A percentile compares a stretch with the other conserved stretches of the same genome.
These are phyloP conservation scores for Trichophyton equinum DNA, from an alignment of 2,329 filamentous ascomycete genomes.

Conservation along the genomic window DNA sequence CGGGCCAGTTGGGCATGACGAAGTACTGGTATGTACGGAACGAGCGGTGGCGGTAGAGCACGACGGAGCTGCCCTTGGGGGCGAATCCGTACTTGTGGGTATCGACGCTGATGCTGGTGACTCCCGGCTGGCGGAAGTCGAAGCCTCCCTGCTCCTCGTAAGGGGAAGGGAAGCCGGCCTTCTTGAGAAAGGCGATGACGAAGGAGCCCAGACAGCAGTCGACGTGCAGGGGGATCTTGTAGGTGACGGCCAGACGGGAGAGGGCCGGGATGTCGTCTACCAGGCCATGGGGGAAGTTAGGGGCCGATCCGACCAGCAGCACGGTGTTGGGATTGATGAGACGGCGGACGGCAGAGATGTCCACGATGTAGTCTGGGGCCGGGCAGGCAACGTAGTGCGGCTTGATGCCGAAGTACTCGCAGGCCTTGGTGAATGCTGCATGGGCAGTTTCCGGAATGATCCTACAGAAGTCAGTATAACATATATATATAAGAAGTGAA, in stretches of 20 bases:
- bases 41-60: constrained; percentile 71
- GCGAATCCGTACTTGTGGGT: constrained; percentile 99
- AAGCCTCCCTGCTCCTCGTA: constrained; percentile 62
- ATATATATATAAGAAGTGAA: not conserved
- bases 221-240: constrained; percentile 79
- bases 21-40: constrained; percentile 92
- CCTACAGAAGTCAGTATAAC: constrained; percentile 34
- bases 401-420: constrained; percentile 94
- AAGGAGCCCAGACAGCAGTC: constrained; percentile 97
- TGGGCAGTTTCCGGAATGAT: constrained; percentile 91
- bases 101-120: constrained; percentile 90
- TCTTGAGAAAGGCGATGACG: constrained; percentile 79
- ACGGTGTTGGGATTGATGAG: constrained; percentile 91
- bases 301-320: constrained; percentile 83
- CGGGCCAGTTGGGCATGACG: constrained; percentile 85
- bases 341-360: constrained; percentile 62
- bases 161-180: constrained; percentile 62
- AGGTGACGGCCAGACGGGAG: constrained; percentile 66
- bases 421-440: constrained; percentile 91
- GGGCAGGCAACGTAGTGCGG: constrained; percentile 79
- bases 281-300: constrained; percentile 96
- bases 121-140: constrained; percentile 86
- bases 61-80: constrained; percentile 89
- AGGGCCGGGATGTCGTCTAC: constrained; percentile 86
- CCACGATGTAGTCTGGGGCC: constrained; percentile 71